A percentile compares a stretch with the other conserved stretches of the same genome.
Evolutionary conservation across 306 rosid genomes (phyloP).

Genomic region (Heteromeles arbutifolia): DNA sequence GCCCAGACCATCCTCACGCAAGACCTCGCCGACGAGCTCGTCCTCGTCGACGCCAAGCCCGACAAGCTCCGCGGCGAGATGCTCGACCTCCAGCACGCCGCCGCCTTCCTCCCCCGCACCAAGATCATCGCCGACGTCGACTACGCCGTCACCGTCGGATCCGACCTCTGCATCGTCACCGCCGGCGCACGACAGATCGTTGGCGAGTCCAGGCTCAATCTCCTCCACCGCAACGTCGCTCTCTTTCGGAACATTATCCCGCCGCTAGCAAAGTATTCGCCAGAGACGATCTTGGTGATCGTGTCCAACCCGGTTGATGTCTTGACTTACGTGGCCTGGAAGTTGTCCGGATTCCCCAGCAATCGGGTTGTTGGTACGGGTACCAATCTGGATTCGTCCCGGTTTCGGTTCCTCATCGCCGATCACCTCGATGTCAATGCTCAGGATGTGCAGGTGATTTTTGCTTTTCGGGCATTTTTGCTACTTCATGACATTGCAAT

Average conservation of each 20-base stretch:
- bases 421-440: constrained; percentile 92
- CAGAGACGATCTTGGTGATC: constrained; percentile 46
- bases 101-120: constrained; percentile 90
- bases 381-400: constrained; percentile 85
- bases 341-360: constrained; percentile 77
- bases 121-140: constrained; percentile 70
- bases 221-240: constrained; percentile 66
- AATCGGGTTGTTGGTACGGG: constrained; percentile 93
- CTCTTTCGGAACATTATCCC: constrained; percentile 65
- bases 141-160: constrained; percentile 53
- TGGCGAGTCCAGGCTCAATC: constrained; percentile 67
- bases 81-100: constrained; percentile 91
- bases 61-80: constrained; percentile 91
- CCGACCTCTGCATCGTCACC: constrained; percentile 84
- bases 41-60: constrained; percentile 61
- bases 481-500: neutral
- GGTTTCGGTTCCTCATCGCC: constrained; percentile 82
- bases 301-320: constrained; percentile 88
- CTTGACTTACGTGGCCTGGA: constrained; percentile 79
- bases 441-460: constrained; percentile 79
- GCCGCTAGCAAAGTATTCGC: constrained; percentile 53
- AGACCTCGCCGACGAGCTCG: constrained; percentile 68
- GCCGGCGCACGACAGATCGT: constrained; percentile 81
- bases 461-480: neutral
- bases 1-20: constrained; percentile 95